These are phyloP conservation scores for Vigna trinervia DNA, from an alignment of 306 rosid genomes.

Conservation along the genomic window DNA sequence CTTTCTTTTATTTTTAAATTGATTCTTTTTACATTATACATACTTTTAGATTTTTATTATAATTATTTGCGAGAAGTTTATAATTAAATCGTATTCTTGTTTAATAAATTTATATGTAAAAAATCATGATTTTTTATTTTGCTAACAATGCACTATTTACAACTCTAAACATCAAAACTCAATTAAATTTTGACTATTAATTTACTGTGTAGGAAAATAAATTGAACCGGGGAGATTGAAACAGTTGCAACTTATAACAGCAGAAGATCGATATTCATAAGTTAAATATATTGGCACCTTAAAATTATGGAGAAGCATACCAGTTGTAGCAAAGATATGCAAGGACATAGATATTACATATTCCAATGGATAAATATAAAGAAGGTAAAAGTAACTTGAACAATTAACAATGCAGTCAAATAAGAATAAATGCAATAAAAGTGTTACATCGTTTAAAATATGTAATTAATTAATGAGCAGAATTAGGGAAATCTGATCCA, in stretches of 20 bases:
- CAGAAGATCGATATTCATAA: background rate
- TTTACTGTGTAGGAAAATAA: no score
- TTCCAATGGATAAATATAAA: background rate
- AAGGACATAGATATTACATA: background rate
- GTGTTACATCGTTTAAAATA: background rate
- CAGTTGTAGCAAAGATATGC: background rate
- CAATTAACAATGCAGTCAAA: conserved; percentile 11
- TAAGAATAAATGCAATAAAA: conserved; percentile 6
- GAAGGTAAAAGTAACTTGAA: conserved; percentile 21
- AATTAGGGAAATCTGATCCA: conserved; percentile 22
- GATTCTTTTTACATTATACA: background rate
- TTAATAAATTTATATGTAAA: background rate
- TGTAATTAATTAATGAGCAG: conserved; percentile 15
- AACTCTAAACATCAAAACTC: no score
- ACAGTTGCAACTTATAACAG: background rate
- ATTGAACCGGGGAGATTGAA: background rate
- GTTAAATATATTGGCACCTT: background rate
- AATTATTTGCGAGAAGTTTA: background rate
- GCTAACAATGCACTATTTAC: no score
- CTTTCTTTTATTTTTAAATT: background rate
- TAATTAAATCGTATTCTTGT: background rate
- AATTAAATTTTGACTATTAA: background rate
- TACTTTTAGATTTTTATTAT: background rate
- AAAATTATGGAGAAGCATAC: background rate
- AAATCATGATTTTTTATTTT: background rate